Evolutionary conservation across 352 stramenopile species (phyloP).

Genomic region (Aphanomyces euteiches): DNA sequence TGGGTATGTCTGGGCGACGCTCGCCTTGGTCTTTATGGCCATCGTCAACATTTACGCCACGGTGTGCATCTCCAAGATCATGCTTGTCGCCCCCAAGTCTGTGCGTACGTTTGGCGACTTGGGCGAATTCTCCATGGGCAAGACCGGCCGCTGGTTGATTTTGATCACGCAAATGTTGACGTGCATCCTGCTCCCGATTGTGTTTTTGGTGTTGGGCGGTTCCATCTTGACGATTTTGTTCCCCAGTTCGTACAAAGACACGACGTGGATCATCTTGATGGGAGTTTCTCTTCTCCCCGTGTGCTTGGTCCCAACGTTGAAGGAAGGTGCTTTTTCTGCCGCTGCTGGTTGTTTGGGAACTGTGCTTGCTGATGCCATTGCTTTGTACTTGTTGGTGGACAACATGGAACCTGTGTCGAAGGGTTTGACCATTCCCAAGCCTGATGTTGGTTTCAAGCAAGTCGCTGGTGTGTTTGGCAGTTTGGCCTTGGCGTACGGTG

Average conservation of each 20-base stretch:
- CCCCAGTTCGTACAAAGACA: neutral
- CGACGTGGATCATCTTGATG: constrained; percentile 1
- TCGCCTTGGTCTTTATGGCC: neutral
- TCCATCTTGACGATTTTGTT: neutral
- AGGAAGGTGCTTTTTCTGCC: neutral
- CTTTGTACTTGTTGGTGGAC: neutral
- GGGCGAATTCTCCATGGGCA: neutral
- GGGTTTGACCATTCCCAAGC: neutral
- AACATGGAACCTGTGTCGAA: constrained; percentile 26
- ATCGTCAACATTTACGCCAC: constrained; percentile 1
- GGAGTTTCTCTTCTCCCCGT: neutral
- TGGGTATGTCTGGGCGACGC: neutral
- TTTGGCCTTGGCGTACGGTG: neutral
- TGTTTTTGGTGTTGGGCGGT: neutral
- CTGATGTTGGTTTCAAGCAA: neutral
- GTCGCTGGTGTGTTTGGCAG: neutral
- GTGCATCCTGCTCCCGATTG: neutral
- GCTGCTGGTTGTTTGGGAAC: neutral
- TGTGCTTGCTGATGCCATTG: neutral
- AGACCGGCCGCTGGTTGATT: neutral
- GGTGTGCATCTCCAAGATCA: neutral
- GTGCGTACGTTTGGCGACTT: neutral
- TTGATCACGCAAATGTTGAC: neutral
- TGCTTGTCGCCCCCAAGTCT: neutral
- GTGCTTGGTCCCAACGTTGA: neutral